These are phyloP conservation scores for Quercus glauca DNA, from an alignment of 306 rosid genomes.

Conservation along the genomic window DNA sequence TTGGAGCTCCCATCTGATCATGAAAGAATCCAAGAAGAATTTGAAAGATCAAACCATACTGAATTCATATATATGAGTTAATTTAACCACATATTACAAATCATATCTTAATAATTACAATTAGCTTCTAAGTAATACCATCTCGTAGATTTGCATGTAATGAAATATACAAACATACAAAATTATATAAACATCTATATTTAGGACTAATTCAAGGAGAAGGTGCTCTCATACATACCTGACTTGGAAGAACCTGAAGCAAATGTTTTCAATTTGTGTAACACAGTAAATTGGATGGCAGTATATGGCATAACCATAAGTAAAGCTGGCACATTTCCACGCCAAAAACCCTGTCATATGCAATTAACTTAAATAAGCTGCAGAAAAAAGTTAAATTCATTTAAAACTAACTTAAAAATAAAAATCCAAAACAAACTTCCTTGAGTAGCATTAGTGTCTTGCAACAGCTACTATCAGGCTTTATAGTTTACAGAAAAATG, in stretches of 20 bases:
- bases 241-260: conserved; percentile 88
- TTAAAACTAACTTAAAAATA: not conserved
- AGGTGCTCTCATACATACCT: conserved; percentile 34
- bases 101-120: not conserved
- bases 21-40: conserved; percentile 1
- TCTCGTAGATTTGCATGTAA: not conserved
- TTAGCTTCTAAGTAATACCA: not conserved
- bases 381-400: not conserved
- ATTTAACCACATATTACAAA: not conserved
- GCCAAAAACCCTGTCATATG: conserved; percentile 84
- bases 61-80: not conserved
- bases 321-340: conserved; percentile 94
- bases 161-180: not conserved
- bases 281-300: conserved; percentile 86
- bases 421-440: not conserved
- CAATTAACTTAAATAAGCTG: not conserved
- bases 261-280: conserved; percentile 74
- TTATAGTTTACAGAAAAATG: not conserved
- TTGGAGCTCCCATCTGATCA: not conserved
- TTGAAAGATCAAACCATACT: not conserved
- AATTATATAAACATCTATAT: no score
- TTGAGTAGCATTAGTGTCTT: not conserved
- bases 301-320: conserved; percentile 99
- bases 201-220: not conserved
- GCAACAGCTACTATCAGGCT: not conserved